Evolutionary conservation across 225 moss, liverwort and hornwort genomes (phyloP), one percentile per base, ranked within the genome.

Genomic region (Anthoceros angustus): DNA sequence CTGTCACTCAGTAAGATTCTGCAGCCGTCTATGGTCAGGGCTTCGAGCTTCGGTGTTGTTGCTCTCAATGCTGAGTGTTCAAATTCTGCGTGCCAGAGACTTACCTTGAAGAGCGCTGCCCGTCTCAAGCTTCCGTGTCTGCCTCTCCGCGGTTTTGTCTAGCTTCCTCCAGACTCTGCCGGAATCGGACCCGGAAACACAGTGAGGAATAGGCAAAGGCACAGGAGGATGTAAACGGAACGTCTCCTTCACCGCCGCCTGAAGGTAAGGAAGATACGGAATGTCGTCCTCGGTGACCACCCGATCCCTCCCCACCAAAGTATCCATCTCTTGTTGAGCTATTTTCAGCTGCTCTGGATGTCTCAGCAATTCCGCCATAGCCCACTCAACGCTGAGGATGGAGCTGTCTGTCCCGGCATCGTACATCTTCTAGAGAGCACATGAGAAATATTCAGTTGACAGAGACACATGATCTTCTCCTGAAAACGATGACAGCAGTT

Each of bases 361-460:
- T 38, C 74, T 79, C 0, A 85, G 79, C 2, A 85, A 82, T 74
- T 85, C 85, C 0, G 80, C 82, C 0, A 85, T 40, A 0, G 85
- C 85, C 85, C 85, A 85, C 10, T 85, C 85, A 1, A 82, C 77
- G 0, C 79, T 77, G 0, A 79, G 77, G 0, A 79, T 79, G 0
- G 82, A 77, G 16, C 82, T 85, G 71, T 82, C 81, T 62, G 79
- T 82, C 12, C 85, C 85, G 8, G 81, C 85, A 0, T 79, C 76
- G 20, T 79, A 77, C 66, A 85, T 79, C 61, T 82, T 82, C 85
- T 85, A 75, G 3, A 40, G 46, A 64, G 7, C 7, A 23, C 0
- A 55, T 15, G 55, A 55, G 7, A 3, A 4, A 20, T 9, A 55
- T 12, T 48, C n/a, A 12, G 46, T 55, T 18, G n/a, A 23, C n/a